Evolutionary conservation across 208 protist genomes (phyloP), one percentile per base, ranked within the genome.

Genomic region (Trypanosoma boissoni): DNA sequence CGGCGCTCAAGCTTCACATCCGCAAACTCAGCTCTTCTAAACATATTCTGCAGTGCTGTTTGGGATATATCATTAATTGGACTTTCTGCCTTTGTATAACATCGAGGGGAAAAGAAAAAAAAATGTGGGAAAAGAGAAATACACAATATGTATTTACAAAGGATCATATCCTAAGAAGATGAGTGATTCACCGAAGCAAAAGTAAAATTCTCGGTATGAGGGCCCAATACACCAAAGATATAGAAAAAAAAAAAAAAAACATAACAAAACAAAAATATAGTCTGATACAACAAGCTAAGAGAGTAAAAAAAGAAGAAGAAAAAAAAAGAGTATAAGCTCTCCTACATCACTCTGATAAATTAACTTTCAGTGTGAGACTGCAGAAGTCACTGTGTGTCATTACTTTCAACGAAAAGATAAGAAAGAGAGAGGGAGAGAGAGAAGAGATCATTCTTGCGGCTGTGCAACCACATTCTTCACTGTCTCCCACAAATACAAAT

Each of bases 181-280:
- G n/a, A n/a, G n/a, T n/a, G n/a, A n/a, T n/a, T n/a, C n/a, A 31
- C 14, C 16, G 20, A 21, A 43, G 16, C 24, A 58, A 64, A 58
- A 45, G 37, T 37, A 54, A 64, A 59, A 59, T 20, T 34, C 54
- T 46, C 16, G 39, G 57, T 9, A 39, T 48, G 54, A n/a, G 21
- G 29, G 28, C 3, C 7, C 26, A 31, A 18, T 21, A 18, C 7
- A 16, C 8, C 20, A 34, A 23, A 34, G 32, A 27, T 1, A 32
- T 27, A 18, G n/a, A 41, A 64, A 32, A 55, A 31, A 26, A 37
- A 31, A 56, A 20, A 49, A 68, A 41, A 62, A 58, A 62, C 39
- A 62, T 37, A 58, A 57, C 52, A n/a, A 68, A 18, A 59, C 45
- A 58, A 53, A 55, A 26, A 14, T 26, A 23, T n/a, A n/a, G n/a